Conservation (phyloP, 495 filamentous ascomycete species). For the Penicillium desertorum region DNA sequence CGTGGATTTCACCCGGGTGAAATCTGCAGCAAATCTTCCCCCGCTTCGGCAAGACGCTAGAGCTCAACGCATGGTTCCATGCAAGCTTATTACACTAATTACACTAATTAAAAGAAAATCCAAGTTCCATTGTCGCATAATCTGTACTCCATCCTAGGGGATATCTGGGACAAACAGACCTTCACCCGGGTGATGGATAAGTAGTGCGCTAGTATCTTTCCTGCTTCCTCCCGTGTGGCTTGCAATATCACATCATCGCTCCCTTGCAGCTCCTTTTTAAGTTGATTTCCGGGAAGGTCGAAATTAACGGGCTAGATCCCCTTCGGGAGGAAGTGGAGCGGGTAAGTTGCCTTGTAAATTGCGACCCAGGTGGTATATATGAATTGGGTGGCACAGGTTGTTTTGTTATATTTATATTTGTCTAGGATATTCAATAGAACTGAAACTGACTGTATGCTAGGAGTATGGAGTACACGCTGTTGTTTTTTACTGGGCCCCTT, state of each 20-base stretch:
- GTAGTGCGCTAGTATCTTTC: too few species aligned
- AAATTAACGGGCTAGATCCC: not conserved
- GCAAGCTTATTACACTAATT: not conserved
- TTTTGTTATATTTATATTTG: not conserved
- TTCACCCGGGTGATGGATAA: not conserved
- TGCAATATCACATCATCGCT: conserved; percentile 8
- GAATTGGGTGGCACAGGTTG: not conserved
- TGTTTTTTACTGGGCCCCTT: not conserved
- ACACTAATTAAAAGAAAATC: too few species aligned
- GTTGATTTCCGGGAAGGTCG: not conserved
- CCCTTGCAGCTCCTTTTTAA: not conserved
- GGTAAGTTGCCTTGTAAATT: conserved; percentile 9
- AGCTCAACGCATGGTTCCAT: not conserved
- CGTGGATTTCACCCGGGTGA: conserved; percentile 15
- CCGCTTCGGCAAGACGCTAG: not conserved
- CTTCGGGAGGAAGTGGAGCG: not conserved
- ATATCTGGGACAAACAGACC: too few species aligned
- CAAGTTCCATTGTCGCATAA: too few species aligned
- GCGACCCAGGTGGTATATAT: not conserved
- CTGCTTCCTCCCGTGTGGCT: not conserved
- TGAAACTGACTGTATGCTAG: not conserved
- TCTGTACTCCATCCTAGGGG: too few species aligned
- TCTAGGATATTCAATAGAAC: not conserved
- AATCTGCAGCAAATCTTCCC: conserved; percentile 3
- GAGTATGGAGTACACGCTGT: not conserved